phyloP scores from a whole-genome alignment of 2,329 filamentous ascomycete species.

The Furcasterigmium furcatum region DNA sequence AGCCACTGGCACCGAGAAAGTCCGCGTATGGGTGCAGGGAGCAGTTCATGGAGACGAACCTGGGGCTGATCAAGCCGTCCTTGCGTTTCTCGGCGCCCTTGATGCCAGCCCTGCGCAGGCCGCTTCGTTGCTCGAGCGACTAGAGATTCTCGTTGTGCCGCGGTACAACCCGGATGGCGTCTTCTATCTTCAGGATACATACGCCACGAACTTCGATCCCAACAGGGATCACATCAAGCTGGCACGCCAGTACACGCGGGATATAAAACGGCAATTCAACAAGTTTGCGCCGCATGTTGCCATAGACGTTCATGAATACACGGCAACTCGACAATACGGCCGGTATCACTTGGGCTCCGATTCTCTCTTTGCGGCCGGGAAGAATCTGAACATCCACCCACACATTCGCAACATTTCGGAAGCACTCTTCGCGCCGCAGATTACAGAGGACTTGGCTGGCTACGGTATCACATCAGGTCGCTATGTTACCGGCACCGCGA shows the following conservation, averaged over 20 bases:
- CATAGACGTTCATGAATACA: slow-evolving; percentile 8
- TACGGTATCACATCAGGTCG: too few relatives aligned
- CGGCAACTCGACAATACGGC: slow-evolving; percentile 7
- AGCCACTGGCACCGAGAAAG: too few relatives aligned
- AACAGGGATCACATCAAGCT: slow-evolving; percentile 9
- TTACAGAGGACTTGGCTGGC: too few relatives aligned
- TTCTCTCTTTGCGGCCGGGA: too few relatives aligned
- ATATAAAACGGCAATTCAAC: slow-evolving; percentile 4
- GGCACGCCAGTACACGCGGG: slow-evolving; percentile 5
- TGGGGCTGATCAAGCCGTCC: slow-evolving; percentile 22
- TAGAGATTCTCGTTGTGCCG: slow-evolving; percentile 24
- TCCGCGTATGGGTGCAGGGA: slow-evolving; percentile 25
- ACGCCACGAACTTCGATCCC: slow-evolving; percentile 7
- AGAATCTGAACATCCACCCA: too few relatives aligned
- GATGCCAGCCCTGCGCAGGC: slow-evolving; percentile 24
- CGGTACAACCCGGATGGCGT: slow-evolving; percentile 29
- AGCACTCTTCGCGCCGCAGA: too few relatives aligned
- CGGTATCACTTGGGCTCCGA: too few relatives aligned
- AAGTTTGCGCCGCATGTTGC: slow-evolving; percentile 8
- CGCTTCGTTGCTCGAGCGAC: slow-evolving; percentile 16
- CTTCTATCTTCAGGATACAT: slow-evolving; percentile 10
- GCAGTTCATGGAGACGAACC: slow-evolving; percentile 29
- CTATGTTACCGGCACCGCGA: too few relatives aligned
- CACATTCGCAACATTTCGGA: too few relatives aligned
- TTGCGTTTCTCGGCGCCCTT: slow-evolving; percentile 25